Conservation (phyloP, 768 basidiomycete genomes). For the Suillus hirtellus region DNA sequence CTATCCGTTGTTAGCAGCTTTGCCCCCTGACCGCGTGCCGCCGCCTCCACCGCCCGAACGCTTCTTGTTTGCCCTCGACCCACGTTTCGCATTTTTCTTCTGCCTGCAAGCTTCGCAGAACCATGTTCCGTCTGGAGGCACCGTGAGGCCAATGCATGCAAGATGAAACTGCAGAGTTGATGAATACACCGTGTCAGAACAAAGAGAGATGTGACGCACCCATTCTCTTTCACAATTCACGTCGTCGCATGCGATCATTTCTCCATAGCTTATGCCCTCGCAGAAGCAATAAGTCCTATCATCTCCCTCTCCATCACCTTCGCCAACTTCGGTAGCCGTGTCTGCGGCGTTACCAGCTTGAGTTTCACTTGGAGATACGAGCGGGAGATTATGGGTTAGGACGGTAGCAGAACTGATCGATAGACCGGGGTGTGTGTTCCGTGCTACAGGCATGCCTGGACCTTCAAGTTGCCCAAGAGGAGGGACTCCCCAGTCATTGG, state of each 20-base stretch:
- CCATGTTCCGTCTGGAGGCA: conserved; percentile 72
- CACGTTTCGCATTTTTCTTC: conserved; percentile 52
- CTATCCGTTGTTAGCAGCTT: conserved; percentile 33
- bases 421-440: conserved; percentile 34
- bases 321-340: conserved; percentile 46
- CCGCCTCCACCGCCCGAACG: conserved; percentile 34
- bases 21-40: conserved; percentile 28
- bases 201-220: conserved; percentile 51
- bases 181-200: conserved; percentile 14
- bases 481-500: conserved; percentile 50
- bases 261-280: conserved; percentile 80
- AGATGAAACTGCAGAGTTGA: conserved; percentile 67
- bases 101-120: conserved; percentile 67
- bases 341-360: conserved; percentile 38
- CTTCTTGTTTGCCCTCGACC: conserved; percentile 54
- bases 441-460: conserved; percentile 73
- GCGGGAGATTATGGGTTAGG: conserved; percentile 25
- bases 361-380: conserved; percentile 32
- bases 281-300: conserved; percentile 84
- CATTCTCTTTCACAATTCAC: conserved; percentile 81
- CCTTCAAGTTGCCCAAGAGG: conserved; percentile 65
- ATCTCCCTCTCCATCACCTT: conserved; percentile 55
- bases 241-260: conserved; percentile 95
- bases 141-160: conserved; percentile 65
- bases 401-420: conserved; percentile 27